Evolutionary conservation across 148 eudicot species (phyloP).

Genomic region (Heliamphora exappendiculata): DNA sequence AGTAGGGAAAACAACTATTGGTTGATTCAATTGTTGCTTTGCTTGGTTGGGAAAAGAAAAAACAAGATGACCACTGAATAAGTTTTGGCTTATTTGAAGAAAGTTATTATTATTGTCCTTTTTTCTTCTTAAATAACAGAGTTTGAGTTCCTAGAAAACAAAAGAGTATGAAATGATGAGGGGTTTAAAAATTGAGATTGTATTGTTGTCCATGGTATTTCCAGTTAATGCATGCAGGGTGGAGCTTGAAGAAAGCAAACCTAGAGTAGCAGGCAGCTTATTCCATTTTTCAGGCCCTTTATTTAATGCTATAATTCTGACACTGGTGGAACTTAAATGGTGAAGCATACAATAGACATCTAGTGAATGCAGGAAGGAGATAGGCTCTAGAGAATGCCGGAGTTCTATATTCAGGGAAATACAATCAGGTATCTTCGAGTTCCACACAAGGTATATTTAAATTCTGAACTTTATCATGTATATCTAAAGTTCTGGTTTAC

Average conservation of each 20-base stretch:
- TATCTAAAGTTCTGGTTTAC: neutral
- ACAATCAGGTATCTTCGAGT: slow-evolving; percentile 65
- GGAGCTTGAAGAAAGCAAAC: neutral
- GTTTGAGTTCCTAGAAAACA: neutral
- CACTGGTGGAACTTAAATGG: slow-evolving; percentile 89
- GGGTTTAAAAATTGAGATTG: neutral
- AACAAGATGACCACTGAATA: no score
- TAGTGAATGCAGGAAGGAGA: slow-evolving; percentile 91
- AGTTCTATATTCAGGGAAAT: slow-evolving; percentile 77
- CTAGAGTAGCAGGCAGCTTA: neutral
- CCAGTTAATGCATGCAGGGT: neutral
- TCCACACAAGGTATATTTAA: slow-evolving; percentile 35
- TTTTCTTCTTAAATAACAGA: neutral
- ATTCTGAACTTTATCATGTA: no score
- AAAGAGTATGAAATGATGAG: neutral
- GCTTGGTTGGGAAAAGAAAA: neutral
- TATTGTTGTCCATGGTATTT: neutral
- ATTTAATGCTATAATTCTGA: neutral
- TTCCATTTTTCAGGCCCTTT: neutral
- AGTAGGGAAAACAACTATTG: neutral
- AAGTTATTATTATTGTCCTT: neutral
- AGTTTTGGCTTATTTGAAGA: no score
- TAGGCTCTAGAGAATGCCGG: slow-evolving; percentile 88
- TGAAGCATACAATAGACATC: slow-evolving; percentile 81
- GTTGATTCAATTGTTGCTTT: neutral